Base-by-base conservation (phyloP, 108 stramenopile genomes). In the Discostella stelligeroides region DNA sequence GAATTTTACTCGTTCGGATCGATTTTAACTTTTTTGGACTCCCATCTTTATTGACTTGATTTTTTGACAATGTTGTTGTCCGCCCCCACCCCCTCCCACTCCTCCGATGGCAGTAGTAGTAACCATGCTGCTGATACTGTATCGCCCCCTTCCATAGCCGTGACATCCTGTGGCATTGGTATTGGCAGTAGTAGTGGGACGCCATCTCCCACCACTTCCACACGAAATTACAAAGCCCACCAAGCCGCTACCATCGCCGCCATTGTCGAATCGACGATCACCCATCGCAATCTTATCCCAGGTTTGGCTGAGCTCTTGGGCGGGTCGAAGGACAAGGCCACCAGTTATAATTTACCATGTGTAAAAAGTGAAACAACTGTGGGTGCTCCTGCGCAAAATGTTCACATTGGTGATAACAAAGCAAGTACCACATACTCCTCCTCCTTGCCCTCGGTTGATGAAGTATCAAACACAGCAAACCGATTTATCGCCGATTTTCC, bases 401-500 rank as follows among this genome's bases (percentile, higher is more conserved):
- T 29, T 55, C 3, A 27, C 14, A 2, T 11, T 27, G 53, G 23
- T 14, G 53, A 28, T 29, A 27, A 8, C 53, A 27, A 27, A 7
- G 25, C 25, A 5, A 23, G 8, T 27, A 55, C 27, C 9, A 60
- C 40, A 45, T 48, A 46, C 11, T 23, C 60, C 48, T 11, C 70
- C 29, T 55, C 51, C 14, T 65, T 92, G 50, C 91, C 91, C 0
- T 68, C 88, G 21, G 51, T 75, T 9, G 87, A 82, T 11, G 85
- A 75, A 62, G 88, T 90, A 17, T 49, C 66, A 12, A 79, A 72
- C 46, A 70, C 84, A 18, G 84, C 92, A 0, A 58, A 38, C 13
- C 84, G 82, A 45, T 45, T 57, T 11, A 63, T 88, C 14, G 63
- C 80, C 47, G 93, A 94, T n/a, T 61, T 30, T 48, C 93, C 93